Base-by-base conservation (phyloP, 2,329 filamentous ascomycete genomes). In the Sodiomyces alkalinus region DNA sequence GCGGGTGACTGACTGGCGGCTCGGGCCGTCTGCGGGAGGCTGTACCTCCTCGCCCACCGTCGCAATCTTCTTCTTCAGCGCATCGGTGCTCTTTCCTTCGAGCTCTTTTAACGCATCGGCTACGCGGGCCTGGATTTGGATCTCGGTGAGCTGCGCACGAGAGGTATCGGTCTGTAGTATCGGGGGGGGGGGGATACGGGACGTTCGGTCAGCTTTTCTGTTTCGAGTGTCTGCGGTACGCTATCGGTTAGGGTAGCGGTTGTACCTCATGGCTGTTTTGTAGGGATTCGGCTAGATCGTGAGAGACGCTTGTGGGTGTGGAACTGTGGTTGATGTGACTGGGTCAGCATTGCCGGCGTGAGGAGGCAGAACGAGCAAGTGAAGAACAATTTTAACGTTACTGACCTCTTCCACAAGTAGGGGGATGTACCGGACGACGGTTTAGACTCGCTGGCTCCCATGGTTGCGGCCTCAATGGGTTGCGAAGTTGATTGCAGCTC, bases 121-220 rank as follows among this genome's bases (percentile, higher is more conserved):
- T 35, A 94, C 82, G 54, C 87, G 86, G 49, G 72, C 62, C 61
- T 94, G 86, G 53, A 93, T 76, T 45, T 87, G 78, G 38, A 90
- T 73, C 59, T 96, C 87, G 52, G 83, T 61, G 47, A 76, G 64
- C 57, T 81, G 81, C 45, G 78, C 68, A 49, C 87, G 85, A 39
- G 83, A 86, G 34, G 76, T 74, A 60, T 96, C 86, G 56, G 80
- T 87, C 87, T 96, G 49, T 33, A 19, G 11, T 17, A 23, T 10
- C 12, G 7, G 8, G n/a, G n/a, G n/a, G n/a, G n/a, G n/a, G n/a
- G 14, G 16, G 5, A n/a, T 15, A 4, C 6, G 3, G 9, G 8
- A 12, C 12, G 19, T 26, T 21, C 4, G 18, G 16, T 5, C 2
- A 9, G 17, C 4, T 19, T 16, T 19, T 21, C 10, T 28, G 18